Percentiles rank a stretch among this genome's conserved stretches.
These are phyloP conservation scores for Podospora didyma DNA, from an alignment of 495 filamentous ascomycete species.

Conservation along the genomic window DNA sequence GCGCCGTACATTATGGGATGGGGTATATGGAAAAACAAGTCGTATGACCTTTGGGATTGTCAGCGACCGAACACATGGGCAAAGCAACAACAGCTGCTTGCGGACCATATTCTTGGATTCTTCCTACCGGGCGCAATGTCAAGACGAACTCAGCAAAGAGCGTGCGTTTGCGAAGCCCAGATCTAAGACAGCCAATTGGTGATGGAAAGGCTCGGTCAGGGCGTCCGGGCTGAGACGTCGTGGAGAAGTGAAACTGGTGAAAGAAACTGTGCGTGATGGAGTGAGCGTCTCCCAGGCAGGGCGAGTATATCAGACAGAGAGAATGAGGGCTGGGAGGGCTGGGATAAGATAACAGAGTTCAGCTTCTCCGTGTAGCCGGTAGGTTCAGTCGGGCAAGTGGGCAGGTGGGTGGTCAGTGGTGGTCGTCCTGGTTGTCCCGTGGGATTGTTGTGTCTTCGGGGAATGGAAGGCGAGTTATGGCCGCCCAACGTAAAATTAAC, in stretches of 20 bases:
- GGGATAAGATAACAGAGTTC: constrained; percentile 7
- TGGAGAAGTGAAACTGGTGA: not conserved
- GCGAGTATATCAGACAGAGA: not conserved
- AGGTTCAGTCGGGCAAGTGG: not conserved
- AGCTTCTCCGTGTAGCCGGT: constrained; percentile 1
- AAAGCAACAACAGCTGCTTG: not conserved
- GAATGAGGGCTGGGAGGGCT: not conserved
- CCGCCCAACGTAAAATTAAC: constrained; percentile 29
- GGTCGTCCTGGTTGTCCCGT: not conserved
- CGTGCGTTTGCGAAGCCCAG: constrained; percentile 22
- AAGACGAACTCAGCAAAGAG: constrained; percentile 39
- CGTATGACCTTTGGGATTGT: not conserved
- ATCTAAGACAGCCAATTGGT: not conserved
- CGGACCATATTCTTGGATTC: too few species aligned
- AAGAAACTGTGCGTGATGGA: not conserved
- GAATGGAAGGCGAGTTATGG: constrained; percentile 6
- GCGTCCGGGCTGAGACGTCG: not conserved
- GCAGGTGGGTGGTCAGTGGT: not conserved
- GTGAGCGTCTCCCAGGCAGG: not conserved
- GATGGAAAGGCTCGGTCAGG: not conserved
- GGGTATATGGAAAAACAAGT: constrained; percentile 19
- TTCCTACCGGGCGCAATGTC: constrained; percentile 11
- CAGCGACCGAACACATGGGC: not conserved
- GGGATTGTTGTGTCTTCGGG: constrained; percentile 6
- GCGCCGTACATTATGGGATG: constrained; percentile 74